These are phyloP conservation scores for Ambrosia artemisiifolia DNA, from an alignment of 129 eudicot genomes.

Conservation along the genomic window DNA sequence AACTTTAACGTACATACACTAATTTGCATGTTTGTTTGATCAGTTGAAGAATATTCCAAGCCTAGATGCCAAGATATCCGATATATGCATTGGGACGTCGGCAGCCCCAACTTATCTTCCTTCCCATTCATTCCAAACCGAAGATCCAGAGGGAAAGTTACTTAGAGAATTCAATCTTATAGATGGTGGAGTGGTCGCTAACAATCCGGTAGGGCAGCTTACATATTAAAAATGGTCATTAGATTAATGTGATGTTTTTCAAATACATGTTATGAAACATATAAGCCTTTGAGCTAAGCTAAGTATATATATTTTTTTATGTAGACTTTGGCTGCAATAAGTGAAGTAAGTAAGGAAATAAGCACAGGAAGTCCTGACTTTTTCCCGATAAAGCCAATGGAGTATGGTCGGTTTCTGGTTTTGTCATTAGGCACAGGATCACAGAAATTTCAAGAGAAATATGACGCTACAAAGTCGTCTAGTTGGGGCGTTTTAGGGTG, in stretches of 20 bases:
- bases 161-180: slow-evolving; percentile 49
- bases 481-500: slow-evolving; percentile 58
- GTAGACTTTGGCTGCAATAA: slow-evolving; percentile 52
- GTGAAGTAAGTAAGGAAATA: slow-evolving; percentile 46
- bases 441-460: slow-evolving; percentile 32
- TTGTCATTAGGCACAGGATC: slow-evolving; percentile 61
- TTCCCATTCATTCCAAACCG: slow-evolving; percentile 33
- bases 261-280: too few relatives aligned
- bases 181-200: slow-evolving; percentile 56
- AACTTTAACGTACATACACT: not conserved
- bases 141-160: slow-evolving; percentile 18
- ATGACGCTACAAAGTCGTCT: slow-evolving; percentile 35
- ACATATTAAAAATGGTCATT: not conserved
- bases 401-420: slow-evolving; percentile 44
- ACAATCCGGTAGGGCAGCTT: slow-evolving; percentile 40
- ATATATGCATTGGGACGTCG: slow-evolving; percentile 60
- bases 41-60: slow-evolving; percentile 34
- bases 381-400: slow-evolving; percentile 31
- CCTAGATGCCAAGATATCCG: slow-evolving; percentile 45
- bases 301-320: not conserved
- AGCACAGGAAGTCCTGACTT: slow-evolving; percentile 29
- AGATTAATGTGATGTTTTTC: too few relatives aligned
- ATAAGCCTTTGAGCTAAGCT: not conserved
- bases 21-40: not conserved
- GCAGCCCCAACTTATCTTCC: slow-evolving; percentile 67